Evolutionary conservation across 2,329 filamentous ascomycete genomes (phyloP).

Genomic region (Aspergillus pseudonomiae): DNA sequence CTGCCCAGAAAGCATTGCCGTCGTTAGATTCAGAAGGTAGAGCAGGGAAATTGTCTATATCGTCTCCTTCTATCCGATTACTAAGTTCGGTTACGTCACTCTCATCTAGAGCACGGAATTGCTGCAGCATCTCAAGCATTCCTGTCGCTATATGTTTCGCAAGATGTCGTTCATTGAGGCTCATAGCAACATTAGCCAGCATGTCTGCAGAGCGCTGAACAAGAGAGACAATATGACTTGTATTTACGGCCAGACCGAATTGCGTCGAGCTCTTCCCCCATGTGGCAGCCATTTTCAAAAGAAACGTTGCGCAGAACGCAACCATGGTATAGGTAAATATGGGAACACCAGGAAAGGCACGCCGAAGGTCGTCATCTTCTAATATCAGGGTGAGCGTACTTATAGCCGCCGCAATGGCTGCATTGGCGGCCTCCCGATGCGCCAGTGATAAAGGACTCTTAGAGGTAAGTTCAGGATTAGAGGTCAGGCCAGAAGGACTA

Average conservation of each 20-base stretch:
- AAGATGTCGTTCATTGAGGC: slow-evolving; percentile 5
- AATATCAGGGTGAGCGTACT: slow-evolving; percentile 35
- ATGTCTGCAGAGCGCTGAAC: not conserved
- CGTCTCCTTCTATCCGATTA: not conserved
- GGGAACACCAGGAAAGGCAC: slow-evolving; percentile 41
- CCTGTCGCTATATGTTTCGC: slow-evolving; percentile 8
- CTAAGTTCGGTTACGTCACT: not conserved
- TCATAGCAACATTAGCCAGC: not conserved
- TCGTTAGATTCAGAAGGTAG: not conserved
- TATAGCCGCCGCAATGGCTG: slow-evolving; percentile 43
- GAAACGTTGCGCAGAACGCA: slow-evolving; percentile 32
- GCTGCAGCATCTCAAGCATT: slow-evolving; percentile 4
- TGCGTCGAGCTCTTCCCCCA: slow-evolving; percentile 1
- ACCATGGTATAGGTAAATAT: slow-evolving; percentile 31
- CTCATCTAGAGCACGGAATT: slow-evolving; percentile 1
- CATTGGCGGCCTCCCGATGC: slow-evolving; percentile 22
- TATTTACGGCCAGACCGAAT: not conserved
- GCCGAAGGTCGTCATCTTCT: slow-evolving; percentile 42
- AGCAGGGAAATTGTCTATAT: not conserved
- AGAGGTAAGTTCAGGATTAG: not conserved
- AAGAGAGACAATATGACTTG: not conserved
- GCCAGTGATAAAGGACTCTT: slow-evolving; percentile 18
- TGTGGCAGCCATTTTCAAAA: slow-evolving; percentile 30
- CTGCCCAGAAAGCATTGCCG: not conserved
- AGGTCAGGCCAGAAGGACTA: slow-evolving; percentile 28